Percentiles rank a stretch among this genome's conserved stretches.
Evolutionary conservation across 345 rosid genomes (phyloP).

Genomic region (Limnanthes douglasii): DNA sequence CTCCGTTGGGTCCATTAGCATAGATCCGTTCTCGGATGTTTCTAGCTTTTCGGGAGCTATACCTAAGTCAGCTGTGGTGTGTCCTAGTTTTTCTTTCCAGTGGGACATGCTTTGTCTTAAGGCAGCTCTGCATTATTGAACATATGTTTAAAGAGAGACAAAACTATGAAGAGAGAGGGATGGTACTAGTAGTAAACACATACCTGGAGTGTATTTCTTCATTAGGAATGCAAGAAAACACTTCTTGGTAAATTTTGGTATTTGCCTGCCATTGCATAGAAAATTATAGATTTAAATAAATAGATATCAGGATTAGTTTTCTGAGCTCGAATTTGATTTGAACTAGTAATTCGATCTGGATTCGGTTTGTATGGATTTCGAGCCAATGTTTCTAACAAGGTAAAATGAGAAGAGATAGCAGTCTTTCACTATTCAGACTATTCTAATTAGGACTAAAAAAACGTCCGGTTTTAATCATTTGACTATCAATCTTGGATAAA

Average conservation of each 20-base stretch:
- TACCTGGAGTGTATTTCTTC: slow-evolving; percentile 64
- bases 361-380: too few relatives aligned
- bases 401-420: too few relatives aligned
- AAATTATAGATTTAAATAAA: too few relatives aligned
- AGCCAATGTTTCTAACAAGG: too few relatives aligned
- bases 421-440: too few relatives aligned
- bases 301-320: too few relatives aligned
- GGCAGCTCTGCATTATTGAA: slow-evolving; percentile 29
- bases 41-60: slow-evolving; percentile 54
- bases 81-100: slow-evolving; percentile 55
- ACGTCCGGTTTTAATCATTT: too few relatives aligned
- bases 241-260: slow-evolving; percentile 46
- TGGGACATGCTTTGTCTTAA: slow-evolving; percentile 41
- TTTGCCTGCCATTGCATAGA: too few relatives aligned
- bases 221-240: slow-evolving; percentile 76
- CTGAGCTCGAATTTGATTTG: too few relatives aligned
- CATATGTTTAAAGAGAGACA: background rate
- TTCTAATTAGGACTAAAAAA: too few relatives aligned
- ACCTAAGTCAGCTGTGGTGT: slow-evolving; percentile 70
- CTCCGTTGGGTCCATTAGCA: slow-evolving; percentile 27
- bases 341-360: too few relatives aligned
- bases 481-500: too few relatives aligned
- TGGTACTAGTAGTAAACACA: background rate
- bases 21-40: slow-evolving; percentile 9
- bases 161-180: background rate